Base-by-base conservation (phyloP, 306 rosid species). In the Corylus avellana region DNA sequence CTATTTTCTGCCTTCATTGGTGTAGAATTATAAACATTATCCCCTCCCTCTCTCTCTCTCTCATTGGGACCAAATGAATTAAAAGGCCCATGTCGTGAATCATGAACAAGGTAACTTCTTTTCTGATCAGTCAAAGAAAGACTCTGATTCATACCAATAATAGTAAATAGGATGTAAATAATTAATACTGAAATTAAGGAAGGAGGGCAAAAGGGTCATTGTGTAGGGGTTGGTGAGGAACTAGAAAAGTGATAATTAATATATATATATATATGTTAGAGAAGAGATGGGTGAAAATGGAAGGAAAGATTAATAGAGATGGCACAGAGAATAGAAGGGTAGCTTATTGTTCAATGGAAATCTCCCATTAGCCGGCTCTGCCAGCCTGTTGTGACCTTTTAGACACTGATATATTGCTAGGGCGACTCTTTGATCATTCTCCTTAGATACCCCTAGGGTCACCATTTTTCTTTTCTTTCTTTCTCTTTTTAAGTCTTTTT, bases 301-400 rank as follows among this genome's bases (percentile, higher is more conserved):
- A 70, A 59, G 29, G 51, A 76, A 68, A 47, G 29, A 27, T 47
- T 78, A 55, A 47, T 70, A 49, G 49, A 75, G 50, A 22, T 50
- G 82, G 67, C 12, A 8, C 16, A 29, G 69, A 64, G 77, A 59
- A 58, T 81, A 55, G 59, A 54, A 51, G 14, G 11, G 42, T 18
- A 47, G 16, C 50, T 75, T 49, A 77, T 72, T 80, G 57, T 70
- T 57, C 74, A 14, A 47, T 17, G 71, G 77, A 80, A 75, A 42
- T 39, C 8, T 17, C 62, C 63, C 57, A 53, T 39, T 57, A 54
- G 51, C 54, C 29, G 76, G 51, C 62, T 79, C 42, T 80, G 82
- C 79, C 87, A 80, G 82, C 63, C 84, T 84, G 84, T 76, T 18
- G 69, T 49, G 68, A 83, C 55, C 63, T 71, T 57, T 58, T 25